Evolutionary conservation across 768 basidiomycete genomes (phyloP), one percentile per base, ranked within the genome.

Genomic region (Russula vinacea): DNA sequence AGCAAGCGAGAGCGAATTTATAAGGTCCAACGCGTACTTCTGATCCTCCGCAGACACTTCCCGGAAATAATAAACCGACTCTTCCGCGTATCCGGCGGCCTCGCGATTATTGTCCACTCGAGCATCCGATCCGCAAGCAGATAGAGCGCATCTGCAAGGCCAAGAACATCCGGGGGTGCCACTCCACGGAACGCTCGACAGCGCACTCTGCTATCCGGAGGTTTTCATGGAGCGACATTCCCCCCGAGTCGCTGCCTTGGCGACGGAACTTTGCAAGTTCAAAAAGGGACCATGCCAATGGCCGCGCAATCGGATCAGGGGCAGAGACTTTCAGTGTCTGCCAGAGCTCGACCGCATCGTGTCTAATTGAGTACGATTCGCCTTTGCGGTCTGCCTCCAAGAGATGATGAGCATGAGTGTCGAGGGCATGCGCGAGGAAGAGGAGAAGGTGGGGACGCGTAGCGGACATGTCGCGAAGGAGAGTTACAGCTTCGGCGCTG

Each of bases 21-120:
- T 51, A 32, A 65, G 59, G 50, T 65, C 59, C 10, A 44, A 24
- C 2, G 39, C 39, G 7, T 65, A 65, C 26, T 56, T 65, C 5
- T 2, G 49, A 29, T 39, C 47, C 3, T 56, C 49, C 1, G n/a
- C 29, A 2, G 2, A 13, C n/a, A 59, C 59, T n/a, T 65, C 55
- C 24, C 33, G 54, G 64, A 65, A 65, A 24, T 65, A 45, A 9
- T 56, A 55, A 24, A 56, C 49, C 0, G 59, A 60, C 49, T 65
- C 64, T 56, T 65, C 64, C 3, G 59, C 64, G 5, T 51, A 65
- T 29, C 49, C 52, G 24, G 58, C 64, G 10, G 64, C 59, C 6
- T 65, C 64, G 1, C 40, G 54, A 10, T 60, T 65, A 0, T 61
- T 44, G 24, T 60, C 58, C 13, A 61, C 29, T 65, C 64, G 1